Percentiles rank a stretch among this genome's conserved stretches.
Conservation (phyloP, 495 filamentous ascomycete genomes). For the Podospora pseudoanserina region DNA sequence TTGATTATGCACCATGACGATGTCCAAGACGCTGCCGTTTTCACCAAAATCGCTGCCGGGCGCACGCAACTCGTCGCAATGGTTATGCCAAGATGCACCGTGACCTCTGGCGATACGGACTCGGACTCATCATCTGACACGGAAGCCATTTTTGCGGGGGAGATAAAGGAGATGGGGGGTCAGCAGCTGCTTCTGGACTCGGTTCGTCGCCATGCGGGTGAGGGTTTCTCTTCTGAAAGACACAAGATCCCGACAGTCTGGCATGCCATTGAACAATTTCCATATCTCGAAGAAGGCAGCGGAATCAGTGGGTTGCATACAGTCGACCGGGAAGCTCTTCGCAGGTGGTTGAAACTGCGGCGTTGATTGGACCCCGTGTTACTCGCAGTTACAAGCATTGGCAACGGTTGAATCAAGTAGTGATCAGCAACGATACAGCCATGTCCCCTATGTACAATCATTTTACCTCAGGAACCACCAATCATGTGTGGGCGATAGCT, state of each 20-base stretch:
- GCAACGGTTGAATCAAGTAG: not conserved
- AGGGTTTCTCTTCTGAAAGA: not conserved
- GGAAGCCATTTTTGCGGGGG: not conserved
- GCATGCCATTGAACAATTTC: not conserved
- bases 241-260: not conserved
- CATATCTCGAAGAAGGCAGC: not conserved
- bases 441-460: not conserved
- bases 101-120: not conserved
- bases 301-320: not conserved
- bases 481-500: not conserved
- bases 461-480: not conserved
- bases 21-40: not conserved
- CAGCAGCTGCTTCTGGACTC: not conserved
- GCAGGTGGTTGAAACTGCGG: not conserved
- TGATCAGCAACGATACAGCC: not conserved
- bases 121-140: not conserved
- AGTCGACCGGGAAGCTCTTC: not conserved
- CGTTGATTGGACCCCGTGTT: not conserved
- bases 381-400: not conserved
- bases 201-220: not conserved
- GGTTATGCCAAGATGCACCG: not conserved
- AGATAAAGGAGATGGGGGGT: not conserved
- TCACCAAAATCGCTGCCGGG: not conserved
- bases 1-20: not conserved
- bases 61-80: not conserved